Evolutionary conservation across 176 grass and related monocot genomes (phyloP), one percentile per base, ranked within the genome.

Genomic region (Phyllostachys edulis): DNA sequence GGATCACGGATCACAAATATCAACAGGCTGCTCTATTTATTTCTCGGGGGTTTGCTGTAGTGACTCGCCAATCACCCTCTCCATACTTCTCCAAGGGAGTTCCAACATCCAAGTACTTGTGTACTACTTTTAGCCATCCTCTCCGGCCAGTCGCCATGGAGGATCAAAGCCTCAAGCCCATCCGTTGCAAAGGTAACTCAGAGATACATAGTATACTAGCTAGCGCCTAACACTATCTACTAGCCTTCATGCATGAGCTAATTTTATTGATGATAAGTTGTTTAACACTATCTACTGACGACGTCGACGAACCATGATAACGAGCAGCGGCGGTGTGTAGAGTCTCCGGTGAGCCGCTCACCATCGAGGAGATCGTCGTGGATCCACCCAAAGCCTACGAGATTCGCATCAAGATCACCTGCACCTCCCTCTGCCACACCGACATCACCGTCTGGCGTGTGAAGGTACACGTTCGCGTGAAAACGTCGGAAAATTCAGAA

Each of bases 291-390:
- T 44, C 10, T 39, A 15, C 12, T 36, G 24, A 41, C 18, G 6
- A 14, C 34, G 23, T 27, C 36, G 55, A 6, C 32, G 79, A 24
- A 24, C 56, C 14, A 49, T 20, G 41, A 49, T 20, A 16, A 20
- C 67, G n/a, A 63, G 65, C 80, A 93, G 92, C 92, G 60, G 95
- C 95, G 1, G 92, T 97, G 69, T 85, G 92, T 29, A 71, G 95
- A 64, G 84, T 84, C 24, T 76, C 38, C 13, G 88, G 95, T 3
- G 84, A 75, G 87, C 88, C 95, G 50, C 85, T 97, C 18, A 42
- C 14, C 41, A 34, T 97, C 42, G 95, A 97, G 90, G 92, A 94
- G 26, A 86, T 97, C 78, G 71, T 89, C 52, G 95, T 97, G 45
- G 95, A 93, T 29, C 90, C 92, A 9, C 95, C 92, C 0, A 88